Conservation (phyloP, 176 grass and related monocot genomes). For the Canna indica region DNA sequence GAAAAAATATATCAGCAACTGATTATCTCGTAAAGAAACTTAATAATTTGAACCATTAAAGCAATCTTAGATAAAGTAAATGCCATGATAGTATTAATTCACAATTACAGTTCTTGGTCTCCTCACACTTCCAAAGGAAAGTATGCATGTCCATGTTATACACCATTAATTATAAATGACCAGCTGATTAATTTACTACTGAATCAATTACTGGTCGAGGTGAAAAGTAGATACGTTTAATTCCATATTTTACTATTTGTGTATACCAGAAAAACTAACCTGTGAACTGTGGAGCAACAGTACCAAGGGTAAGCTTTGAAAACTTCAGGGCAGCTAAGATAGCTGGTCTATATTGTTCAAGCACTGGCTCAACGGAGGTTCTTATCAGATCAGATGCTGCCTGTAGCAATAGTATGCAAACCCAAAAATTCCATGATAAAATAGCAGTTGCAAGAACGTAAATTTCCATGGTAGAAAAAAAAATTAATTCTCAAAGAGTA, state of each 20-base stretch:
- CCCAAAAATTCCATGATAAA: background rate
- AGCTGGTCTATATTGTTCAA: slow-evolving; percentile 91
- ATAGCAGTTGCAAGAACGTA: background rate
- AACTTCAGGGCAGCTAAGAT: slow-evolving; percentile 79
- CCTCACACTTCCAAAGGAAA: too few relatives aligned
- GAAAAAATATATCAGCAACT: too few relatives aligned
- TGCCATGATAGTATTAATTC: too few relatives aligned
- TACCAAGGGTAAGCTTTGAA: slow-evolving; percentile 95
- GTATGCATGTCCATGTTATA: too few relatives aligned
- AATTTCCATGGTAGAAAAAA: background rate
- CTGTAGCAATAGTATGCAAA: slow-evolving; percentile 27
- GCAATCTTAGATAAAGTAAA: too few relatives aligned
- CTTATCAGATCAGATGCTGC: slow-evolving; percentile 94
- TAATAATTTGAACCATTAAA: too few relatives aligned
- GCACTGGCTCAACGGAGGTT: slow-evolving; percentile 80
- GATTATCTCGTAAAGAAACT: too few relatives aligned
- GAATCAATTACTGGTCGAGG: too few relatives aligned
- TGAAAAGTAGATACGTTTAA: too few relatives aligned
- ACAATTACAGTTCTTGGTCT: too few relatives aligned
- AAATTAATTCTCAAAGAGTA: background rate
- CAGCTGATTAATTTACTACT: too few relatives aligned
- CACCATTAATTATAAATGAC: too few relatives aligned
- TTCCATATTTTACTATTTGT: background rate
- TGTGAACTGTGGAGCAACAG: slow-evolving; percentile 95
- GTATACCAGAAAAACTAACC: slow-evolving; percentile 27